Base-by-base conservation (phyloP, 225 moss, liverwort and hornwort genomes). In the Neckera pumila region DNA sequence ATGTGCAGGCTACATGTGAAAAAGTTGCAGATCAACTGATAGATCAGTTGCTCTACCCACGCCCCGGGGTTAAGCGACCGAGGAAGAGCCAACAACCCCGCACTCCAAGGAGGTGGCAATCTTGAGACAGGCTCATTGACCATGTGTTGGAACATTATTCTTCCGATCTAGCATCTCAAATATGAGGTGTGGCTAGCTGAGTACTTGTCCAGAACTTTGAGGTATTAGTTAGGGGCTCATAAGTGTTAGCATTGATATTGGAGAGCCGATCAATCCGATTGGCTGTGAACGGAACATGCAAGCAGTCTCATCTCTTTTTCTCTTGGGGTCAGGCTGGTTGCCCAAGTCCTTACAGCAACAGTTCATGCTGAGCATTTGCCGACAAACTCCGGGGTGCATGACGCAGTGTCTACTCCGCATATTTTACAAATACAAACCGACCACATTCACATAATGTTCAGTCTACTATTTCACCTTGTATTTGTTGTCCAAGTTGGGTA, bases 1-100 rank as follows among this genome's bases (percentile, higher is more conserved):
- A 86, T 76, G 75, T 86, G 90, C 91, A 94, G 94, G 94, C 93
- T 80, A 94, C 93, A 17, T 94, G 92, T 89, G 93, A 94, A 66
- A 93, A 93, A 80, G 90, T 92, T 62, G 94, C 94, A 87, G 94
- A 94, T 84, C 94, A 94, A 84, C 89, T 94, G 88, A 92, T 94
- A 92, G 94, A 94, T 89, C 94, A 94, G 88, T 89, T 94, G 89
- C 89, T 94, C 63, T 88, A 85, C 67, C 94, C 94, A 72, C 93
- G 94, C 69, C 92, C 92, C 28, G 92, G 93, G 71, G 87, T 93
- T 60, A 94, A 92, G 91, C 92, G 94, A 83, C 93, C 94, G 53
- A 90, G 94, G 79, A 94, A 93, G 92, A 91, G 90, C 65, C 94
- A 93, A 88, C 94, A 93, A 81, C 76, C 92, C 45, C 94, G 94